Evolutionary conservation across 805 yeast species (phyloP), one percentile per base, ranked within the genome.

Genomic region (Cyberlindnera mycetangii): DNA sequence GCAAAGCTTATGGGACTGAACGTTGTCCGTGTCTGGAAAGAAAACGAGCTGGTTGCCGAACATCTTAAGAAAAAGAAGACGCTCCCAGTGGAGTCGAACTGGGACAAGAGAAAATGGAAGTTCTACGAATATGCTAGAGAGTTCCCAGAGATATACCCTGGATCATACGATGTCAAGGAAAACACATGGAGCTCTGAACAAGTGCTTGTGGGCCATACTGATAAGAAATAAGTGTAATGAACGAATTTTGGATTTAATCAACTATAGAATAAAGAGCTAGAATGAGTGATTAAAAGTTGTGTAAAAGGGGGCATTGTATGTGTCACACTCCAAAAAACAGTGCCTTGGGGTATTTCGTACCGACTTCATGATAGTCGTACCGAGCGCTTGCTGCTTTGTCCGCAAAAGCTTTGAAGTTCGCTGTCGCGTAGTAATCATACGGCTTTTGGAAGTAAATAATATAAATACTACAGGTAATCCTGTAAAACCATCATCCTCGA

Each of bases 1-100:
- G 51, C 62, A 8, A 65, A 65, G 44, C 49, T 74, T 10, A 71
- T 73, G 73, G 79, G 79, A 0, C 55, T 67, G 25, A 74, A 74
- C 50, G 66, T 73, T 7, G 45, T 37, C 16, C 63, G 79, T 43
- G 78, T 72, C 1, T 75, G 79, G 79, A 66, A 64, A 41, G 67
- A 61, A 31, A 63, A 63, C 46, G 78, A 71, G 50, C 33, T 48
- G 16, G 52, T 65, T 39, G 52, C 72, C 7, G 41, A 44, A 27
- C 37, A 48, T 12, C 30, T 66, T 45, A 45, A 41, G 19, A 54
- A 62, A 40, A 42, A 24, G 28, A 42, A 15, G 15, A 22, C 16
- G 20, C 22, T 22, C 4, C 38, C 38, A 3, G 30, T 35, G 5
- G 38, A 35, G 20, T 47, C 60, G 17, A 68, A 70, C 34, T 74